Percentiles rank a stretch among this genome's conserved stretches.
These are phyloP conservation scores for Trichoderma asperelloides DNA, from an alignment of 495 filamentous ascomycete genomes.

Conservation along the genomic window DNA sequence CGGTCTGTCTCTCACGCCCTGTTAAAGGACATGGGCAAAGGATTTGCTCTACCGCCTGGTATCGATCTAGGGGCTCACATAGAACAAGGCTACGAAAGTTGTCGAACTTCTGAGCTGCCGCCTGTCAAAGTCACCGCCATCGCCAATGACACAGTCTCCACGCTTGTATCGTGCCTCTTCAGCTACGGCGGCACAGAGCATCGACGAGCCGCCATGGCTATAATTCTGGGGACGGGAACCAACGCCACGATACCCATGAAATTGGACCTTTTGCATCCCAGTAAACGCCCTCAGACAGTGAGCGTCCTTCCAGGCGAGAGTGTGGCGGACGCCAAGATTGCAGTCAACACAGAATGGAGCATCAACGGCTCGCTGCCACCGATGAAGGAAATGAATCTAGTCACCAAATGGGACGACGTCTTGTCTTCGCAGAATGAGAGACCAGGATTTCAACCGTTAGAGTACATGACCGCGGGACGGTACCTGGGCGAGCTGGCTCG, in stretches of 20 bases:
- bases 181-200: constrained; percentile 29
- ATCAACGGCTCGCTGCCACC: constrained; percentile 65
- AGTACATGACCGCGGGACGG: constrained; percentile 79
- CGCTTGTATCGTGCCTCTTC: constrained; percentile 68
- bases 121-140: constrained; percentile 65
- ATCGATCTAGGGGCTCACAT: constrained; percentile 65
- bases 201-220: constrained; percentile 58
- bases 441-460: constrained; percentile 77
- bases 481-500: constrained; percentile 80
- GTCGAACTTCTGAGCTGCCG: constrained; percentile 43
- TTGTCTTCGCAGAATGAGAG: constrained; percentile 58
- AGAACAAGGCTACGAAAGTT: constrained; percentile 54
- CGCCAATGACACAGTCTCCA: constrained; percentile 74
- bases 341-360: constrained; percentile 83
- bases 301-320: constrained; percentile 53
- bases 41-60: constrained; percentile 66
- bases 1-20: constrained; percentile 64
- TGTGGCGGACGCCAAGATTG: constrained; percentile 48
- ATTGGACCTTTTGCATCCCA: constrained; percentile 51
- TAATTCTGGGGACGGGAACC: constrained; percentile 76
- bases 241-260: constrained; percentile 75
- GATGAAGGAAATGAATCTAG: constrained; percentile 52
- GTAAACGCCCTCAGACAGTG: constrained; percentile 42
- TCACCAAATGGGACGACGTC: constrained; percentile 61
- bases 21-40: constrained; percentile 83